phyloP scores from a whole-genome alignment of 1,284 basidiomycete species.

The Fistulinella cinereoalba region DNA sequence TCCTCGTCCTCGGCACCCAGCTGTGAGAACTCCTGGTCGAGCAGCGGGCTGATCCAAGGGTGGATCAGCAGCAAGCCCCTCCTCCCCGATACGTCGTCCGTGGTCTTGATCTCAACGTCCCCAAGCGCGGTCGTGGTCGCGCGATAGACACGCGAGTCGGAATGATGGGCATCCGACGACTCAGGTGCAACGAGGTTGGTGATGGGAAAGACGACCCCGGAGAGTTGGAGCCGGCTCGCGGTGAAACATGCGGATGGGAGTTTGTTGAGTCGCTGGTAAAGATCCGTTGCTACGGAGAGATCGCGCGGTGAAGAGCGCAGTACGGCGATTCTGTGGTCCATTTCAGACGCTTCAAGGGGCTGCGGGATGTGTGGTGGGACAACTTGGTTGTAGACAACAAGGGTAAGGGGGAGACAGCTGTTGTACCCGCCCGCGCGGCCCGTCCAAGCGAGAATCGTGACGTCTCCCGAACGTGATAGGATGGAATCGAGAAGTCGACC shows the following conservation, averaged over 20 bases:
- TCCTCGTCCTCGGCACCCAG: too few relatives aligned
- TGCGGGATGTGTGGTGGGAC: slow-evolving; percentile 6
- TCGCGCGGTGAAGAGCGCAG: not conserved
- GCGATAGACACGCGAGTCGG: not conserved
- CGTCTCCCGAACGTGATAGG: slow-evolving; percentile 7
- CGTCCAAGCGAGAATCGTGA: slow-evolving; percentile 10
- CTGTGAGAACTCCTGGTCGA: slow-evolving; percentile 1
- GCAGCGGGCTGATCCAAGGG: not conserved
- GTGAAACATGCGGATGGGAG: not conserved
- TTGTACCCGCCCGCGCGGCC: slow-evolving; percentile 2
- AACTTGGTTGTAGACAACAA: slow-evolving; percentile 8
- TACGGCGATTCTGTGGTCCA: not conserved
- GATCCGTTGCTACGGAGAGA: not conserved
- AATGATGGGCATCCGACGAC: not conserved
- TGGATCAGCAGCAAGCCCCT: not conserved
- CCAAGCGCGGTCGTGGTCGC: not conserved
- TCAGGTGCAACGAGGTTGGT: not conserved
- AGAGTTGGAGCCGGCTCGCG: too few relatives aligned
- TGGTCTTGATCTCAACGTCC: slow-evolving; percentile 2
- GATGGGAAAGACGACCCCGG: not conserved
- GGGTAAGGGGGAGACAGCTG: slow-evolving; percentile 9
- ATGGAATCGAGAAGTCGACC: slow-evolving; percentile 12
- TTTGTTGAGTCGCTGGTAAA: not conserved
- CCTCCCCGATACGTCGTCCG: not conserved
- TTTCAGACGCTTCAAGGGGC: not conserved